These are phyloP conservation scores for Adansonia grandidieri DNA, from an alignment of 441 rosid genomes.

Conservation along the genomic window DNA sequence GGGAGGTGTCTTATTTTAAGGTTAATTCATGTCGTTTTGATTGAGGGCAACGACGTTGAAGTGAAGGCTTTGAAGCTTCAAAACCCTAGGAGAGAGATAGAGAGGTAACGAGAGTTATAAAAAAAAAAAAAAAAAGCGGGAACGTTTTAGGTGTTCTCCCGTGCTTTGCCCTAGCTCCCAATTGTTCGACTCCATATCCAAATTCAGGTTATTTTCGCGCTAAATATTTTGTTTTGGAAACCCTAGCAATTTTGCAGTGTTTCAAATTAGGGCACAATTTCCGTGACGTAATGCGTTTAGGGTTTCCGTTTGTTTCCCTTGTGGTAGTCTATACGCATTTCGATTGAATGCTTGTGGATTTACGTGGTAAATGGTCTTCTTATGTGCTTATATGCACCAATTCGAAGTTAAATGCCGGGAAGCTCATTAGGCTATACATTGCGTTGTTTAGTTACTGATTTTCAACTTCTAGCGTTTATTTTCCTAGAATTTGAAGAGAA, in stretches of 20 bases:
- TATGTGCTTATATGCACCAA: constrained; percentile 30
- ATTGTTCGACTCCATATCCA: constrained; percentile 34
- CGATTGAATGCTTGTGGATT: constrained; percentile 33
- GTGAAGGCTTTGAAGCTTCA: constrained; percentile 25
- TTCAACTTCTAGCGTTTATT: constrained; percentile 24
- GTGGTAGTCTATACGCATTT: constrained; percentile 31
- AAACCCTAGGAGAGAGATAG: constrained; percentile 67
- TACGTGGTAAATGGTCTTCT: constrained; percentile 23
- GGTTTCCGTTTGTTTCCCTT: constrained; percentile 34
- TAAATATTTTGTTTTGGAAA: constrained; percentile 35
- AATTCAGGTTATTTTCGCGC: constrained; percentile 60
- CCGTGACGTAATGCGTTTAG: constrained; percentile 28
- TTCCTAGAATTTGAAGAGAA: constrained; percentile 16
- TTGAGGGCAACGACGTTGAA: constrained; percentile 24
- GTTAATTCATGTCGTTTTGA: constrained; percentile 37
- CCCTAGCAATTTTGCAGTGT: constrained; percentile 53
- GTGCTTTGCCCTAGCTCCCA: constrained; percentile 53
- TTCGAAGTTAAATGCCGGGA: constrained; percentile 24
- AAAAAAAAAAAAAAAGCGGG: constrained; percentile 5
- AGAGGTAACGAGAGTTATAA: not conserved
- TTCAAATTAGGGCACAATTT: constrained; percentile 36
- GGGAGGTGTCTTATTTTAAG: constrained; percentile 30
- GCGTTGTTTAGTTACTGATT: constrained; percentile 32
- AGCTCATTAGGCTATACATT: constrained; percentile 25
- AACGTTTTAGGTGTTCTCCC: constrained; percentile 32